A percentile compares a stretch with the other conserved stretches of the same genome.
These are phyloP conservation scores for Pharnaceum exiguum DNA, from an alignment of 148 eudicot genomes.

Conservation along the genomic window DNA sequence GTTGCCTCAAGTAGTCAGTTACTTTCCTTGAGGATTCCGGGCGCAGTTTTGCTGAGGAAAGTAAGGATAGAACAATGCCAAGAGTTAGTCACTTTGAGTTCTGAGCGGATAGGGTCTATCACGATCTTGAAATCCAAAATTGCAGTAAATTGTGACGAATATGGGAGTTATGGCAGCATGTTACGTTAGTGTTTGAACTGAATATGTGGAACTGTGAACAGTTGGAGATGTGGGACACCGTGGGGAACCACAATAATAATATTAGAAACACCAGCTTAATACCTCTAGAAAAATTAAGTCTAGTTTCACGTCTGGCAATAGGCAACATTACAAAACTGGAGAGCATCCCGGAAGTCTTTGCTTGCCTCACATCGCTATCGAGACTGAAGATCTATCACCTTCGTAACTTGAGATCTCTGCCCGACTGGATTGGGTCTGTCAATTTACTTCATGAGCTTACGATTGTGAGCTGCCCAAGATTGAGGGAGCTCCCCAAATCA, in stretches of 20 bases:
- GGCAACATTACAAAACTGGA: not conserved
- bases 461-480: not conserved
- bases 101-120: not conserved
- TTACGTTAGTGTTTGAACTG: not conserved
- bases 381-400: not conserved
- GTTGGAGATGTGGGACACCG: not conserved
- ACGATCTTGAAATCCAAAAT: not conserved
- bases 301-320: not conserved
- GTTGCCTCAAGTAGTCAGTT: not conserved
- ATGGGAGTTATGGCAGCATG: not conserved
- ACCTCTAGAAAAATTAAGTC: not conserved
- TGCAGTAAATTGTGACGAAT: not conserved
- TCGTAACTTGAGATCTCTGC: not conserved
- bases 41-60: not conserved
- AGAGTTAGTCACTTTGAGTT: not conserved
- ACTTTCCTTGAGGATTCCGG: not conserved
- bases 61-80: not conserved
- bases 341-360: not conserved
- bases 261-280: not conserved
- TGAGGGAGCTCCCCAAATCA: not conserved
- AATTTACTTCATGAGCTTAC: not conserved
- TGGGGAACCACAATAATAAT: not conserved
- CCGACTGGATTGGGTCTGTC: not conserved
- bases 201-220: not conserved
- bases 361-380: too few relatives aligned